Evolutionary conservation across 805 yeast species (phyloP).

Genomic region (Pichia thaimueangensis): DNA sequence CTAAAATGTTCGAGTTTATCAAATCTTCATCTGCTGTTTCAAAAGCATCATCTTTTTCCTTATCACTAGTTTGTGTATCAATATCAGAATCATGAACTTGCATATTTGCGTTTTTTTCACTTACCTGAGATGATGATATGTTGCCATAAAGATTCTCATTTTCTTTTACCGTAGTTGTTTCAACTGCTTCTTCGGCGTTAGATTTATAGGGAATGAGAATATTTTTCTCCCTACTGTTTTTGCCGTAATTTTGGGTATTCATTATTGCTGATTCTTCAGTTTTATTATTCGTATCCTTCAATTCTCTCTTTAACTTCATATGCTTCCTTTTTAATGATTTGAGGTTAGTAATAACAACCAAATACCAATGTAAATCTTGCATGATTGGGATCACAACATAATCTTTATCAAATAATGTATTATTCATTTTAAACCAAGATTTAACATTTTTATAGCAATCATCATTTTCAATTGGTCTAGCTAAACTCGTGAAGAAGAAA

Average conservation of each 20-base stretch:
- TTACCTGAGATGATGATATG: too few relatives aligned
- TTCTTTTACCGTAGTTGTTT: too few relatives aligned
- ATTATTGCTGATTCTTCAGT: too few relatives aligned
- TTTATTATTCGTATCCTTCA: neutral
- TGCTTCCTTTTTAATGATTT: conserved; percentile 23
- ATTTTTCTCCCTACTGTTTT: too few relatives aligned
- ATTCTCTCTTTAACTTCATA: neutral
- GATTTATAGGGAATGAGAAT: too few relatives aligned
- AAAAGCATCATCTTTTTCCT: neutral
- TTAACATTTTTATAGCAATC: conserved; percentile 56
- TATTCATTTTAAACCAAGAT: conserved; percentile 72
- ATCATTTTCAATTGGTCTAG: conserved; percentile 22
- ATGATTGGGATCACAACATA: conserved; percentile 76
- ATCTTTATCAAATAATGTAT: conserved; percentile 46
- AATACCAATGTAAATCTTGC: conserved; percentile 81
- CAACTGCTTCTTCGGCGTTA: too few relatives aligned
- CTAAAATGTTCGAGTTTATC: too few relatives aligned
- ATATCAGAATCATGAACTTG: too few relatives aligned
- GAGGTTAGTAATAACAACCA: conserved; percentile 61
- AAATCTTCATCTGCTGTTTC: too few relatives aligned
- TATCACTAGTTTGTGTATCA: neutral
- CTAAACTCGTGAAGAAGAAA: conserved; percentile 69
- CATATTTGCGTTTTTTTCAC: too few relatives aligned
- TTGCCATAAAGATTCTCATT: too few relatives aligned
- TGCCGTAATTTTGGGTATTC: too few relatives aligned